A percentile compares a stretch with the other conserved stretches of the same genome.
phyloP scores from a whole-genome alignment of 148 eudicot genomes.

The Chenopodium album region DNA sequence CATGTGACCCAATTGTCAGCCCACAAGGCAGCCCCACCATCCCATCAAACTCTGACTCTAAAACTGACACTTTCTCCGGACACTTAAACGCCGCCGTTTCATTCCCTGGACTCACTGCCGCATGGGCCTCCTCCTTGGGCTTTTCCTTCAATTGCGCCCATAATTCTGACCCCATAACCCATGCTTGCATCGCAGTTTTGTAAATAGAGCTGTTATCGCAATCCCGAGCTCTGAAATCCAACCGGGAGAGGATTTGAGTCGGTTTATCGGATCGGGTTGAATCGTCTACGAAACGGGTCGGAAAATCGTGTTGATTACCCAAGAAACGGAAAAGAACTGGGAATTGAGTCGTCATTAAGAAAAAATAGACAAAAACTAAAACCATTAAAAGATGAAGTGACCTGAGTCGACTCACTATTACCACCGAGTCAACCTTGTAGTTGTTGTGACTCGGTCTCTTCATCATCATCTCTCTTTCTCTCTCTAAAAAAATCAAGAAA shows the following conservation, averaged over 20 bases:
- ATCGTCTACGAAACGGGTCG: constrained; percentile 17
- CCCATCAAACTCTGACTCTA: constrained; percentile 27
- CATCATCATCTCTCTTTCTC: constrained; percentile 19
- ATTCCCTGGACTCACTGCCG: constrained; percentile 1
- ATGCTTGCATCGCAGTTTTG: constrained; percentile 51
- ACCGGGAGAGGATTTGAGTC: constrained; percentile 25
- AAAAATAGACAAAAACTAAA: constrained; percentile 44
- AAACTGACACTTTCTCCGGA: constrained; percentile 28
- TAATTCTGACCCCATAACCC: constrained; percentile 38
- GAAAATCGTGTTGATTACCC: background rate
- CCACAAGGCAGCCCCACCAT: constrained; percentile 62
- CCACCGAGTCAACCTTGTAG: constrained; percentile 44
- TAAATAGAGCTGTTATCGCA: constrained; percentile 34
- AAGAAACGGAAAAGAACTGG: constrained; percentile 43
- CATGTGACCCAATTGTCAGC: constrained; percentile 62
- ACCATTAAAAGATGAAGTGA: constrained; percentile 54
- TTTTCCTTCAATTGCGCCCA: constrained; percentile 36
- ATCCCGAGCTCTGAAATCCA: constrained; percentile 16
- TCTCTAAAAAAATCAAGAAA: background rate
- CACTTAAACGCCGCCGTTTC: background rate
- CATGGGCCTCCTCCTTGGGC: background rate
- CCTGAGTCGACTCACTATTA: constrained; percentile 55
- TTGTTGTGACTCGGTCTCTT: constrained; percentile 27
- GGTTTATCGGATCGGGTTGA: constrained; percentile 8
- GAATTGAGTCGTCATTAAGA: constrained; percentile 58